Evolutionary conservation across 2,329 filamentous ascomycete genomes (phyloP), one percentile per base, ranked within the genome.

Genomic region (Fusarium armeniacum): DNA sequence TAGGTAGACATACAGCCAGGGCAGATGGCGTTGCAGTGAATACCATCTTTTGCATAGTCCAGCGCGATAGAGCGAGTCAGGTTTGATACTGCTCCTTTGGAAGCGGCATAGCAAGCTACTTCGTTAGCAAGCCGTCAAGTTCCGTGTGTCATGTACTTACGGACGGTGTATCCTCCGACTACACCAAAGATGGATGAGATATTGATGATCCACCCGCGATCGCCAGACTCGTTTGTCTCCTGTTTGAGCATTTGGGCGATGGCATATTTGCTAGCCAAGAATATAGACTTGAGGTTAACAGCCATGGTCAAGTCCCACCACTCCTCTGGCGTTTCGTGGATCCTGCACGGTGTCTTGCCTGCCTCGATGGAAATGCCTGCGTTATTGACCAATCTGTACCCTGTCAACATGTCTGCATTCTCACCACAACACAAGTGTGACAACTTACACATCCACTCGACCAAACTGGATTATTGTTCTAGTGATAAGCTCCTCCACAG

Each of bases 21-120:
- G 55, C 84, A 86, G 7, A 88, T 78, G 0, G 84, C 84, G 68
- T 87, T 87, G 35, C 82, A 81, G 63, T 87, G 85, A 28, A 88
- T 85, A 1, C 80, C 76, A 13, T 83, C 72, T 1, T 73, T 72
- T 0, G 82, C 85, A 65, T 85, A 86, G 41, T 88, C 86, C 36
- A 84, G 63, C 0, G 85, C 85, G 0, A 85, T 78, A 11, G 81
- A 76, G 35, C 81, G 79, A 0, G 85, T 88, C 6, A 87, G 64
- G n/a, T 82, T 83, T 5, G 81, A 77, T 0, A 87, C 83, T 0
- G 83, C 84, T 8, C 83, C 83, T 64, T 87, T 87, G 0, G 81
- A 83, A 1, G 84, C 80, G 13, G 78, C 77, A 51, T 87, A 87
- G 0, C 79, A 79, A 2, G 68, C 72, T 74, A 2, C 4, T 0